phyloP scores from a whole-genome alignment of 352 stramenopile genomes.

The Sclerospora graminicola region DNA sequence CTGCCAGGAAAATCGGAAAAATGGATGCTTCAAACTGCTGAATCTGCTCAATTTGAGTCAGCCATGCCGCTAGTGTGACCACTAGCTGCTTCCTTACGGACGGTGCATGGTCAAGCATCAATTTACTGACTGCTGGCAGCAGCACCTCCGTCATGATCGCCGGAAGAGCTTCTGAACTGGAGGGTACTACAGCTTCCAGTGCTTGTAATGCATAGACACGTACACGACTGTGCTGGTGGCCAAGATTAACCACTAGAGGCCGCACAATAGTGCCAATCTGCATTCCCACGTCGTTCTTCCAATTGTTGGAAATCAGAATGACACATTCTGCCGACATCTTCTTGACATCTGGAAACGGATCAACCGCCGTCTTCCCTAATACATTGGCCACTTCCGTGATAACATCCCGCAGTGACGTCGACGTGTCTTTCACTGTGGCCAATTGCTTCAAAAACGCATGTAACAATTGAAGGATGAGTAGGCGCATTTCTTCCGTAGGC shows the following conservation, averaged over 20 bases:
- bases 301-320: conserved; percentile 40
- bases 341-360: conserved; percentile 78
- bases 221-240: too few species aligned
- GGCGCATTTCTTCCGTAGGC: conserved; percentile 71
- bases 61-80: conserved; percentile 46
- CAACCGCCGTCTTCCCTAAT: conserved; percentile 57
- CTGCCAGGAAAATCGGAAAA: conserved; percentile 58
- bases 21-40: conserved; percentile 53
- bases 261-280: conserved; percentile 61
- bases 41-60: conserved; percentile 38
- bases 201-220: conserved; percentile 67
- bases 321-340: conserved; percentile 57
- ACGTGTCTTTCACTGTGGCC: conserved; percentile 3
- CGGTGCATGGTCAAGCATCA: conserved; percentile 58
- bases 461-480: conserved; percentile 56
- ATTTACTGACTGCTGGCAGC: conserved; percentile 48
- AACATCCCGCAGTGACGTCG: conserved; percentile 33
- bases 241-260: conserved; percentile 55
- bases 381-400: conserved; percentile 61
- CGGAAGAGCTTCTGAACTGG: conserved; percentile 44
- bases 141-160: conserved; percentile 74
- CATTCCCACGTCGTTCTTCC: conserved; percentile 47
- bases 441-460: conserved; percentile 49
- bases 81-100: conserved; percentile 66
- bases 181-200: conserved; percentile 59